Base-by-base conservation (phyloP, 331 rosid species). In the Prunus yedoensis region DNA sequence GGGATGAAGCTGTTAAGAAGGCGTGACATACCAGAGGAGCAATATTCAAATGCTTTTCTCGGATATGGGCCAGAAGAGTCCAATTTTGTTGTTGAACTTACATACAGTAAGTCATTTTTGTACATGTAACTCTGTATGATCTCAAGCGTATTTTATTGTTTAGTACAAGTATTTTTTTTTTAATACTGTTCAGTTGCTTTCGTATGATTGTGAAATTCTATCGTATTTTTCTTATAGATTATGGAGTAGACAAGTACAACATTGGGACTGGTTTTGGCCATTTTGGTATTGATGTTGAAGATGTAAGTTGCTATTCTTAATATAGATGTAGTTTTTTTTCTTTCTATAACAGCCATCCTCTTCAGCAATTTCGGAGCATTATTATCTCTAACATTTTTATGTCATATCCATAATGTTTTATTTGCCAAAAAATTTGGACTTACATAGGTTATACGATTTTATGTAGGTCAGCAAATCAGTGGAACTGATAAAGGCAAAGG, bases 261-360 rank as follows among this genome's bases (percentile, higher is more conserved):
- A 81, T 81, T 16, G 84, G 84, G 70, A 61, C 67, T 64, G 84
- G 84, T 28, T 81, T 81, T 76, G 84, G 84, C 74, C 80, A 81
- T 59, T 81, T 81, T 65, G 84, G 84, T 32, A 45, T 81, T 75
- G 81, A 64, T 5, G 74, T 81, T 70, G 81, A 70, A 69, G 80
- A 81, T 54, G 81, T 76, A 81, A 76, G 84, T 76, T 62, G 52
- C 65, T 45, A n/a, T 54, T 47, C 13, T 23, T 20, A 17, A 41
- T 70, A 68, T 63, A 1, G 13, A 43, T 69, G 28, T 46, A 46
- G 43, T 3, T 23, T 3, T 57, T 7, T 20, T 3, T 14, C 4
- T 27, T 1, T 6, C 1, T 60, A 12, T 30, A 60, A 27, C 20
- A 27, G 28, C 66, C 66, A 1, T 25, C 14, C 66, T 15, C 43